A percentile compares a stretch with the other conserved stretches of the same genome.
Conservation (phyloP, 371 early-diverging fungal species). For the Mortierella sp. region DNA sequence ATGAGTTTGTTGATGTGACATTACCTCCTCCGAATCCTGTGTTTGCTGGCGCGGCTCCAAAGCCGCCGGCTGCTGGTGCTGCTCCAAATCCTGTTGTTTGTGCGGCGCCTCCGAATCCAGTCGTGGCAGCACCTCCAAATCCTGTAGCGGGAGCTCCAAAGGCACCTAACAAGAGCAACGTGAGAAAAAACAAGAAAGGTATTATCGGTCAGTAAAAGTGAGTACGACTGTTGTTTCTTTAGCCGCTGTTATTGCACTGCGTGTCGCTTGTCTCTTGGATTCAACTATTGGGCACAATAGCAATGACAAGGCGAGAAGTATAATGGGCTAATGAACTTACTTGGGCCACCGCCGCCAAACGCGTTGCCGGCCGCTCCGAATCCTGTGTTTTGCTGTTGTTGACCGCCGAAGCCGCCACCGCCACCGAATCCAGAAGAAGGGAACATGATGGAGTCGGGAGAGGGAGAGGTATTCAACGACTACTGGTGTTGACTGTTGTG, state of each 20-base stretch:
- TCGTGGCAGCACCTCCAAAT: slow-evolving; percentile 58
- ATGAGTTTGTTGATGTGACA: neutral
- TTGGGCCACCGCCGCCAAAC: slow-evolving; percentile 40
- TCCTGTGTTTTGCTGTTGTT: slow-evolving; percentile 49
- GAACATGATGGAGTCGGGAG: slow-evolving; percentile 36
- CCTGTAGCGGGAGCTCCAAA: slow-evolving; percentile 55
- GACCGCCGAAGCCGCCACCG: slow-evolving; percentile 48
- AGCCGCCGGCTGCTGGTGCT: slow-evolving; percentile 36
- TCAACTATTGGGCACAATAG: neutral
- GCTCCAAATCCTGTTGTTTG: slow-evolving; percentile 44
- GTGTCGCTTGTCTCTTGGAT: neutral
- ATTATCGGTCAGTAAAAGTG: neutral
- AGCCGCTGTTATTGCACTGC: too few species aligned
- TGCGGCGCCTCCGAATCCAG: slow-evolving; percentile 57
- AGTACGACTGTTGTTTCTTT: neutral
- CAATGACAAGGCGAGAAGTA: neutral
- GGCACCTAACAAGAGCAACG: slow-evolving; percentile 10
- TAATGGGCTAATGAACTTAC: slow-evolving; percentile 17
- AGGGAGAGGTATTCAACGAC: slow-evolving; percentile 5
- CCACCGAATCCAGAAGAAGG: slow-evolving; percentile 26
- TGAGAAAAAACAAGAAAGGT: neutral
- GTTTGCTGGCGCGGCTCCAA: slow-evolving; percentile 39
- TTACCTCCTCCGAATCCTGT: slow-evolving; percentile 53
- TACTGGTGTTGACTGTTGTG: neutral
- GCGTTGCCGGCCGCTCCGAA: slow-evolving; percentile 46